Evolutionary conservation across 345 rosid species (phyloP).

Genomic region (Arabidopsis thaliana): DNA sequence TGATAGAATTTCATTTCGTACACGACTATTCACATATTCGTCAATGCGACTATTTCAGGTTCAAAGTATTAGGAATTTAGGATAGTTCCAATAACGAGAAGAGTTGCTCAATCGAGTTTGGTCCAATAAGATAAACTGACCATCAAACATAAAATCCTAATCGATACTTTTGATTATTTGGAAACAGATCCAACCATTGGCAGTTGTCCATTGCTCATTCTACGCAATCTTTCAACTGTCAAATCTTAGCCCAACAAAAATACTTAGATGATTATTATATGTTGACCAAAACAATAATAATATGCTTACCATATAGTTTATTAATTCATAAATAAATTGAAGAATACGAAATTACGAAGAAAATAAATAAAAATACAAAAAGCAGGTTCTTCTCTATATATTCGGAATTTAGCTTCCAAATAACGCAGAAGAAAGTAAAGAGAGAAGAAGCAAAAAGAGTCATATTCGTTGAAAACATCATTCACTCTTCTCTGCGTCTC

Average conservation of each 20-base stretch:
- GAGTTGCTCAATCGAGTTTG: background rate
- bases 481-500: constrained; percentile 22
- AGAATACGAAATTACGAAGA: background rate
- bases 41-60: constrained; percentile 5
- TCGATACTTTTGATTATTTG: background rate
- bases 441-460: constrained; percentile 24
- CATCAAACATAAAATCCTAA: constrained; percentile 9
- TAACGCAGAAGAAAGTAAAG: constrained; percentile 20
- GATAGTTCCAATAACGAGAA: background rate
- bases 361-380: background rate
- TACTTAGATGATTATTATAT: background rate
- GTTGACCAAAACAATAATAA: background rate
- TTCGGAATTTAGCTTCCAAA: constrained; percentile 34
- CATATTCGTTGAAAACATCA: constrained; percentile 25
- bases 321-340: background rate
- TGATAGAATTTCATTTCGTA: background rate
- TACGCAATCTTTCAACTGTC: constrained; percentile 30
- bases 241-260: constrained; percentile 12
- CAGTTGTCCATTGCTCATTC: constrained; percentile 19
- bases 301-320: background rate
- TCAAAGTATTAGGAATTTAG: background rate
- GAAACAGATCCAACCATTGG: constrained; percentile 16
- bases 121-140: background rate
- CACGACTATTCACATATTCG: background rate
- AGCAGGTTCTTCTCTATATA: constrained; percentile 2